Base-by-base conservation (phyloP, 2,329 filamentous ascomycete genomes). In the Nothophoma quercina region DNA sequence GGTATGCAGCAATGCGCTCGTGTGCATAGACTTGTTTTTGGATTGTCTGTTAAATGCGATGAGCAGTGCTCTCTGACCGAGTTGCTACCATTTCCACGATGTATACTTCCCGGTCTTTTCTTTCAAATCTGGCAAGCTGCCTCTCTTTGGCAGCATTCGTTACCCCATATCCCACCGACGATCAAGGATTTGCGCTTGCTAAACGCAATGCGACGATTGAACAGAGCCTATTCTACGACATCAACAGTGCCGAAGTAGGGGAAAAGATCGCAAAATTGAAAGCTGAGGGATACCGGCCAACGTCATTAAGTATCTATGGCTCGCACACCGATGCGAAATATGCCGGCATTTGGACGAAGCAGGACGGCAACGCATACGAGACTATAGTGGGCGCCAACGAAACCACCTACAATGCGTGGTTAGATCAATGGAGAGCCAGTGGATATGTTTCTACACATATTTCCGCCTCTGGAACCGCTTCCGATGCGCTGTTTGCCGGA, bases 371-470 rank as follows among this genome's bases (percentile, higher is more conserved):
- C 12, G 26, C 35, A 34, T 63, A 57, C 22, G 62, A 59, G 19
- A 60, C 59, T 7, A 60, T 63, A 2, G 18, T 56, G 5, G 51
- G 52, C 8, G 63, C 55, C 23, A 48, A 64, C 29, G 38, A 59
- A 19, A 48, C 43, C 8, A 29, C 53, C 16, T 65, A 59, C 39
- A 43, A 63, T 21, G 23, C 59, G 19, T 65, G 63, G 61, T n/a
- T 57, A 12, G 50, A 56, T 21, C 43, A 47, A 10, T 58, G 53
- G 55, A 64, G 41, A 45, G 30, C 51, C 5, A 45, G 29, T 28
- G 62, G 59, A 10, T 63, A 60, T 34, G 61, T 63, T 45, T 59
- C 63, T 2, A 64, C 63, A 13, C 59, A 61, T 21, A 51, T 65
- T 19, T 58, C 63, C n/a, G 61, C 59, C n/a, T 64, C 61, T 2